phyloP scores from a whole-genome alignment of 2,329 filamentous ascomycete genomes.

The Trichoderma sp. region DNA sequence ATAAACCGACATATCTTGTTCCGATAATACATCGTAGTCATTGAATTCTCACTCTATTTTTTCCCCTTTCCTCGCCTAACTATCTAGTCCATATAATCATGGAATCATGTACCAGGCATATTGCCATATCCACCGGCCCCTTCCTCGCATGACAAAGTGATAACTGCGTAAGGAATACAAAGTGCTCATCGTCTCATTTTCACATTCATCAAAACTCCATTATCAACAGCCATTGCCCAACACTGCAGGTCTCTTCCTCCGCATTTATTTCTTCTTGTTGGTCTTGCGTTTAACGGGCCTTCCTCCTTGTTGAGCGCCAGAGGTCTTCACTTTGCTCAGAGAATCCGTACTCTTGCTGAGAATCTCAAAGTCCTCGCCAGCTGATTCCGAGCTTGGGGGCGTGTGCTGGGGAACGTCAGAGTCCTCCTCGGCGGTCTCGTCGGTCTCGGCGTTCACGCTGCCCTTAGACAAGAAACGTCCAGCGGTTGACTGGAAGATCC shows the following conservation, averaged over 20 bases:
- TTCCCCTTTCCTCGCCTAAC: not conserved
- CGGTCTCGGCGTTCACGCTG: slow-evolving; percentile 37
- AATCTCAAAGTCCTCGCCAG: slow-evolving; percentile 61
- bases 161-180: not conserved
- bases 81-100: not conserved
- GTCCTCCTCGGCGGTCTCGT: slow-evolving; percentile 42
- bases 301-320: slow-evolving; percentile 44
- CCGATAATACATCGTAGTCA: not conserved
- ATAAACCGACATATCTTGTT: not conserved
- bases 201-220: not conserved
- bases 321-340: slow-evolving; percentile 51
- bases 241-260: not conserved
- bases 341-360: slow-evolving; percentile 61
- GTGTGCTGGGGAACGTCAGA: slow-evolving; percentile 52
- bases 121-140: not conserved
- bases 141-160: not conserved
- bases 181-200: slow-evolving; percentile 4
- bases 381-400: slow-evolving; percentile 56
- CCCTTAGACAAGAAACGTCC: slow-evolving; percentile 48
- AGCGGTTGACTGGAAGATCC: slow-evolving; percentile 60
- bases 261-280: slow-evolving; percentile 19
- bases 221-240: not conserved
- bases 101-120: not conserved
- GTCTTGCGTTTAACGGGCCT: slow-evolving; percentile 40
- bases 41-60: not conserved